These are phyloP conservation scores for Flaveria trinervia DNA, from an alignment of 129 eudicot species.

Conservation along the genomic window DNA sequence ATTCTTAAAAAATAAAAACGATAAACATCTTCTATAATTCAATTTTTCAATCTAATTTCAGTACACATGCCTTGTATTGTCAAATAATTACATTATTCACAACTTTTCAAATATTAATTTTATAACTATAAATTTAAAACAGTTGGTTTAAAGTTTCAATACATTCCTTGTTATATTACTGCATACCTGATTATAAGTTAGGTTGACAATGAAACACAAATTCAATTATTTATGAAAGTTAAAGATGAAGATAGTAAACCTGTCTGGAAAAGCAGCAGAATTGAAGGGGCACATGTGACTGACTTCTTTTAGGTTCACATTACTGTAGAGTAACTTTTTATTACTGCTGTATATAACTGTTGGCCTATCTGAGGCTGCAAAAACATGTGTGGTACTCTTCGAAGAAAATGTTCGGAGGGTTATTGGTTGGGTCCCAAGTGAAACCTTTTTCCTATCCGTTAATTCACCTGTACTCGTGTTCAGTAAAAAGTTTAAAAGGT, in stretches of 20 bases:
- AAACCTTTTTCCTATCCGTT: slow-evolving; percentile 86
- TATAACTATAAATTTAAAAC: not conserved
- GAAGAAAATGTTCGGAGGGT: slow-evolving; percentile 86
- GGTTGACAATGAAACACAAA: not conserved
- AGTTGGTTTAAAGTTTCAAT: not conserved
- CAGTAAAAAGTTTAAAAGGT: slow-evolving; percentile 80
- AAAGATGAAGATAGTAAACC: slow-evolving; percentile 29
- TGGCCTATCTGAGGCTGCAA: slow-evolving; percentile 97
- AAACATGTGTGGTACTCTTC: slow-evolving; percentile 81
- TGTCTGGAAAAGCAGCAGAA: slow-evolving; percentile 95
- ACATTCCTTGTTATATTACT: not conserved
- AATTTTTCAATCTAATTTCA: not conserved
- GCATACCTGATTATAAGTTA: not conserved
- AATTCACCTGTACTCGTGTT: slow-evolving; percentile 66
- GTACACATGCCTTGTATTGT: not conserved
- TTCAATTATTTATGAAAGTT: not conserved
- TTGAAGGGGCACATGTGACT: slow-evolving; percentile 98
- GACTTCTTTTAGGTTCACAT: slow-evolving; percentile 95
- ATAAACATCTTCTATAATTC: not conserved
- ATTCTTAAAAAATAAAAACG: not conserved
- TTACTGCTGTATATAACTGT: slow-evolving; percentile 97
- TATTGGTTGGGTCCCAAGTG: slow-evolving; percentile 93
- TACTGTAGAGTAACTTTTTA: slow-evolving; percentile 90
- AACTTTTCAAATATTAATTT: not conserved
- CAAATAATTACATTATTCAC: not conserved